Base-by-base conservation (phyloP, 805 yeast genomes). In the Saccharomycopsis fibuligera region DNA sequence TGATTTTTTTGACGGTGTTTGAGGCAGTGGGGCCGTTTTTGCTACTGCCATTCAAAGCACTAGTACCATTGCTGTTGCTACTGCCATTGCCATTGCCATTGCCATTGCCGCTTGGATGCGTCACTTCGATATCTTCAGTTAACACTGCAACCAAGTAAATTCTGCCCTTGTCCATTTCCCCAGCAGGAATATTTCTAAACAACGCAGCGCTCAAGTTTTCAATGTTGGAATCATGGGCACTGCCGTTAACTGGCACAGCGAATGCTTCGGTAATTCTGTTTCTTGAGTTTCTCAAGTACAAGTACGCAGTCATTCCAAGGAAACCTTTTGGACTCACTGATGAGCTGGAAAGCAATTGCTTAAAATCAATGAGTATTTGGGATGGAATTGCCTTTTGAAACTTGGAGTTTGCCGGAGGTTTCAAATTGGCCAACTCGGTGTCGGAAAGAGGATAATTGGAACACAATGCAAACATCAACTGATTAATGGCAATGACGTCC, bases 181-280 rank as follows among this genome's bases (percentile, higher is more conserved):
- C 69, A 12, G 83, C 69, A 1, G 95, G 90, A 41, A 88, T 75
- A 57, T 87, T 83, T 58, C 80, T 75, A 63, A 87, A 88, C 45
- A 88, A 66, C 2, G 93, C 93, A 8, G 91, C 89, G 40, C 89
- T 78, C 31, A 86, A 70, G 56, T 79, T 81, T 50, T 83, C 86
- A 49, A 85, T 69, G 23, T 76, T 73, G 23, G 79, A 67, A 41
- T 75, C 79, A 45, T 78, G 76, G 14, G 76, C 76, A 6, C n/a
- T 38, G 1, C 83, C 70, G 45, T 72, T 69, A 40, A 88, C 77
- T 53, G 76, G 76, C 41, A 86, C 78, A 4, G 84, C 78, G 66
- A 84, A 86, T 0, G 95, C 83, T 65, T 88, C 96, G 0, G 96
- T 83, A 47, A 88, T 67, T 56, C 85, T 70, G 58, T 71, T 76